Evolutionary conservation across 345 rosid species (phyloP).

Genomic region (Euphorbia lathyris): DNA sequence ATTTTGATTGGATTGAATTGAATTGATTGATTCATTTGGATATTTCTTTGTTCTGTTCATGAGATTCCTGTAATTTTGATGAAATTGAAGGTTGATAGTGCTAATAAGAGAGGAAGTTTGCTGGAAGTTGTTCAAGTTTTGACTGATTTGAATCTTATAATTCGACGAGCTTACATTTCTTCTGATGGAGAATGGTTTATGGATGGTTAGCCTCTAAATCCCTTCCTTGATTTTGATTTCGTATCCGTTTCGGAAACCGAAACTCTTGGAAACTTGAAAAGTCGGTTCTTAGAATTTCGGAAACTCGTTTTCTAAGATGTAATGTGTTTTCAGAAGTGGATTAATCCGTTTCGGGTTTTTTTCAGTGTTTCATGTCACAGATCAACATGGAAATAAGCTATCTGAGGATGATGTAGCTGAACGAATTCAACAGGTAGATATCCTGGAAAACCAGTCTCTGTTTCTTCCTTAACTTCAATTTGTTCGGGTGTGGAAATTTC

Average conservation of each 20-base stretch:
- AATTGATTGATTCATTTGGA: slow-evolving; percentile 13
- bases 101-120: slow-evolving; percentile 73
- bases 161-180: slow-evolving; percentile 77
- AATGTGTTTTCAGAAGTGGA: no score
- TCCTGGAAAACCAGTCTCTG: slow-evolving; percentile 18
- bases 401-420: slow-evolving; percentile 61
- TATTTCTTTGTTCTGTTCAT: slow-evolving; percentile 3
- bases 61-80: neutral
- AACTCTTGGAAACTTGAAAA: no score
- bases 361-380: slow-evolving; percentile 75
- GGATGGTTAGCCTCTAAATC: slow-evolving; percentile 56
- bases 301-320: no score
- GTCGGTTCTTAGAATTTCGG: no score
- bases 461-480: neutral
- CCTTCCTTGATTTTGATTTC: neutral
- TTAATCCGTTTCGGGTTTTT: slow-evolving; percentile 7
- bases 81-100: slow-evolving; percentile 63
- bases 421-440: slow-evolving; percentile 69
- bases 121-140: slow-evolving; percentile 80
- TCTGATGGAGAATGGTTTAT: slow-evolving; percentile 89
- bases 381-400: slow-evolving; percentile 63
- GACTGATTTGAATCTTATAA: slow-evolving; percentile 65
- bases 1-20: neutral
- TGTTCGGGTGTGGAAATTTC: no score
- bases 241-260: no score